phyloP scores from a whole-genome alignment of 2,329 filamentous ascomycete genomes.

The Colletotrichum viniferum region DNA sequence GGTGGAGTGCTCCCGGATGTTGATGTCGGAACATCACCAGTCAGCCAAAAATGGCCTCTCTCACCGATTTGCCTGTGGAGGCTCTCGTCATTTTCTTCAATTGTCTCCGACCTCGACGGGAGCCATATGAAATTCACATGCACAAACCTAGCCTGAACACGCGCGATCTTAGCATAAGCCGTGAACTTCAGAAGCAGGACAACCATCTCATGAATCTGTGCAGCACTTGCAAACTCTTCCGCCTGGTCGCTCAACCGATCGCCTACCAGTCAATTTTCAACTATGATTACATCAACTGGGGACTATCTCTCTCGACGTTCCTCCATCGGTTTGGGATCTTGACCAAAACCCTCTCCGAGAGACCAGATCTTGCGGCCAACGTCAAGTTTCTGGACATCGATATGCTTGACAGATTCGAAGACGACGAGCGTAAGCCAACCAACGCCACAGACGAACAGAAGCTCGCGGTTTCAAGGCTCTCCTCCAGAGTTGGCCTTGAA shows the following conservation, averaged over 20 bases:
- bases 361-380: not conserved
- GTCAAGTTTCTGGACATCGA: not conserved
- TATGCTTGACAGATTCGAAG: not conserved
- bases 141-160: not conserved
- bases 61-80: not conserved
- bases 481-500: not conserved
- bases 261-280: not conserved
- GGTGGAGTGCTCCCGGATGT: not conserved
- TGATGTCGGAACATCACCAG: not conserved
- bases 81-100: not conserved
- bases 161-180: not conserved
- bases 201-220: not conserved
- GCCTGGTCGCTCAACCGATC: not conserved
- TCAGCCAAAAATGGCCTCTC: not conserved
- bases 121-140: not conserved
- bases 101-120: not conserved
- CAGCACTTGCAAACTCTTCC: not conserved
- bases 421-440: not conserved
- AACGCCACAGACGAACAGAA: not conserved
- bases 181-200: not conserved
- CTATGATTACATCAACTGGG: not conserved
- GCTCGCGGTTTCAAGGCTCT: not conserved
- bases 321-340: not conserved
- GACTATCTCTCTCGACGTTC: not conserved
- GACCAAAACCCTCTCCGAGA: not conserved